Conservation (phyloP, 2,329 filamentous ascomycete genomes). For the Hymenoscyphus fructigenus region DNA sequence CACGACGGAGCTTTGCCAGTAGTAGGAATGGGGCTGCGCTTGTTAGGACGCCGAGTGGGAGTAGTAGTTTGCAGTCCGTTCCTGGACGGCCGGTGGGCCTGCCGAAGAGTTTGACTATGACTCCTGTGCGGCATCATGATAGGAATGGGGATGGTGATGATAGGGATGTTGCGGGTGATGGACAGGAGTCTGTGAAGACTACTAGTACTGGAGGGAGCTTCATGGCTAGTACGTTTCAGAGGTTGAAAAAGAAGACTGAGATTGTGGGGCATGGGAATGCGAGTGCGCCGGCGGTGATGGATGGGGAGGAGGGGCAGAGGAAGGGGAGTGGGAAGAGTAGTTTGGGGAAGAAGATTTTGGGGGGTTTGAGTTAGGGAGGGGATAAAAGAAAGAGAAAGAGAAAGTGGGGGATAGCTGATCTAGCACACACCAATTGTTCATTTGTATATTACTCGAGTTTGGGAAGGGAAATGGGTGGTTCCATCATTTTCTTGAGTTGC, state of each 20-base stretch:
- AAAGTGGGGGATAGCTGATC: not conserved
- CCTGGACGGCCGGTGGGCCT: conserved; percentile 16
- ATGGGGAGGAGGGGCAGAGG: conserved; percentile 26
- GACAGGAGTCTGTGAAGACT: conserved; percentile 11
- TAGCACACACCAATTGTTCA: conserved; percentile 10
- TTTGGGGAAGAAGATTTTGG: conserved; percentile 36
- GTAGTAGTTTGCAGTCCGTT: conserved; percentile 31
- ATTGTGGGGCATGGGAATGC: conserved; percentile 8
- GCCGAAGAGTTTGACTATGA: conserved; percentile 32
- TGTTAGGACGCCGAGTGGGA: conserved; percentile 29
- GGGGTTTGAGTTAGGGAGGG: conserved; percentile 18
- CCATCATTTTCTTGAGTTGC: too few species aligned
- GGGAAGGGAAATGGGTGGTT: too few species aligned
- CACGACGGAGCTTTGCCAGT: conserved; percentile 33
- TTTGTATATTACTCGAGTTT: conserved; percentile 21
- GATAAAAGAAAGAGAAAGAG: not conserved
- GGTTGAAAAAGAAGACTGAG: conserved; percentile 28
- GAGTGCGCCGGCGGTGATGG: conserved; percentile 4
- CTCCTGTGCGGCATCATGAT: conserved; percentile 22
- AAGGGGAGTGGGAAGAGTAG: conserved; percentile 34
- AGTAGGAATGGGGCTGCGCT: conserved; percentile 24
- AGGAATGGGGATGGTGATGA: conserved; percentile 18
- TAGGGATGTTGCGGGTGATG: conserved; percentile 16
- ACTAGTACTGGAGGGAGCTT: conserved; percentile 19
- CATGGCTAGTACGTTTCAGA: conserved; percentile 25